Percentiles rank a stretch among this genome's conserved stretches.
phyloP scores from a whole-genome alignment of 495 filamentous ascomycete species.

The Penicillium turbatum region DNA sequence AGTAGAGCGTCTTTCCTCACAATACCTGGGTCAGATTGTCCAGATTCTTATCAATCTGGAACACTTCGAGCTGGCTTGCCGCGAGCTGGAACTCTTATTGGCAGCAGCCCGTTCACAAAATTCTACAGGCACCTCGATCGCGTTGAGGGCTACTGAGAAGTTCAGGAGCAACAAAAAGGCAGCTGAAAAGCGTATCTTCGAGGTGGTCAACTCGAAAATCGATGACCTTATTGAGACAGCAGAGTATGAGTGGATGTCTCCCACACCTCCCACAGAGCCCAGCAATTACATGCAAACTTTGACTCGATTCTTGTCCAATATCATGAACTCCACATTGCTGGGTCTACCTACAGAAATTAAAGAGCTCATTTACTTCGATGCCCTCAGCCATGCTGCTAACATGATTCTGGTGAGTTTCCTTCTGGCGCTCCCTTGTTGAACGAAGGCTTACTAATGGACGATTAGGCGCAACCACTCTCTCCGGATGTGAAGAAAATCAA shows the following conservation, averaged over 20 bases:
- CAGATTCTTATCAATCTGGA: slow-evolving; percentile 97
- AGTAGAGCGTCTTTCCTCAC: slow-evolving; percentile 80
- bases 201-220: slow-evolving; percentile 97
- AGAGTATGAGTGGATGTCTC: slow-evolving; percentile 91
- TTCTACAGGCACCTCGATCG: slow-evolving; percentile 65
- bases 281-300: slow-evolving; percentile 92
- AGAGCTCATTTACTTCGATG: slow-evolving; percentile 96
- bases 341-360: slow-evolving; percentile 93
- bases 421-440: neutral
- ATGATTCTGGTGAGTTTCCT: slow-evolving; percentile 65
- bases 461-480: slow-evolving; percentile 74
- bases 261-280: slow-evolving; percentile 59
- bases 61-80: slow-evolving; percentile 90
- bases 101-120: slow-evolving; percentile 74
- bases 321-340: slow-evolving; percentile 89
- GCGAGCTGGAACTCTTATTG: slow-evolving; percentile 77
- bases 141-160: slow-evolving; percentile 73
- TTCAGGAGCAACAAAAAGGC: slow-evolving; percentile 91
- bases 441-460: slow-evolving; percentile 12
- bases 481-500: slow-evolving; percentile 78
- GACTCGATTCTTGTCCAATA: slow-evolving; percentile 89
- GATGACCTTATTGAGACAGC: slow-evolving; percentile 95
- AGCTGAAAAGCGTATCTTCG: slow-evolving; percentile 95
- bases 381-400: slow-evolving; percentile 81
- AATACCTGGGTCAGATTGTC: slow-evolving; percentile 95